These are phyloP conservation scores for Coemansia guatemalensis DNA, from an alignment of 192 early-diverging fungal genomes.

Conservation along the genomic window DNA sequence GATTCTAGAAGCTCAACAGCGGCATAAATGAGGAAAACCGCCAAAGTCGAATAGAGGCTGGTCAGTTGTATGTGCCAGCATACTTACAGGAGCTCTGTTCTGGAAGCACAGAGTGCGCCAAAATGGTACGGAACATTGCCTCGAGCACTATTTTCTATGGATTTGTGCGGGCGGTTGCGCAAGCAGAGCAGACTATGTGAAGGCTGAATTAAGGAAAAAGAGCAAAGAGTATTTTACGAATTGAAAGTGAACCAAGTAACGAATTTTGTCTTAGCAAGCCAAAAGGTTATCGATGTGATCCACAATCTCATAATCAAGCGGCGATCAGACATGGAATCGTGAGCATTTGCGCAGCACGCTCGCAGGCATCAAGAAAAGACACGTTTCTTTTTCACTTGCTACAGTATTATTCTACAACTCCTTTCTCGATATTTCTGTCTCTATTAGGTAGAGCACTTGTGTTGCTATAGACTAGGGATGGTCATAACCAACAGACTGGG, in stretches of 20 bases:
- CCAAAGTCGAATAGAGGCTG: background rate
- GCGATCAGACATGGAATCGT: background rate
- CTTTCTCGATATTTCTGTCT: background rate
- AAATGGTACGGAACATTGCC: constrained; percentile 31
- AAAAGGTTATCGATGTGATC: background rate
- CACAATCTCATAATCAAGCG: background rate
- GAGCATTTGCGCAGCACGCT: background rate
- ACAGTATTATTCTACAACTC: background rate
- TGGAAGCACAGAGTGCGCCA: constrained; percentile 5
- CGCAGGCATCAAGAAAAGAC: background rate
- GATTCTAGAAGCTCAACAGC: background rate
- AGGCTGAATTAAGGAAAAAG: background rate
- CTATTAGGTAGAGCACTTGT: background rate
- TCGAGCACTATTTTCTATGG: background rate
- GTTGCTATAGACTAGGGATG: background rate
- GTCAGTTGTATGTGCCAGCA: background rate
- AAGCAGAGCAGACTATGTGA: background rate
- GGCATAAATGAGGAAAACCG: background rate
- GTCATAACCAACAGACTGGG: constrained; percentile 4
- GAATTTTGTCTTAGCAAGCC: background rate
- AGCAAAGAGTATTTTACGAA: background rate
- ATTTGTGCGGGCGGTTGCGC: background rate
- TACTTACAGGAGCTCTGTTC: constrained; percentile 3
- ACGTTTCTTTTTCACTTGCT: background rate
- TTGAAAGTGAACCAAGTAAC: background rate